phyloP scores from a whole-genome alignment of 2,329 filamentous ascomycete genomes.

The Celoporthe dispersa region DNA sequence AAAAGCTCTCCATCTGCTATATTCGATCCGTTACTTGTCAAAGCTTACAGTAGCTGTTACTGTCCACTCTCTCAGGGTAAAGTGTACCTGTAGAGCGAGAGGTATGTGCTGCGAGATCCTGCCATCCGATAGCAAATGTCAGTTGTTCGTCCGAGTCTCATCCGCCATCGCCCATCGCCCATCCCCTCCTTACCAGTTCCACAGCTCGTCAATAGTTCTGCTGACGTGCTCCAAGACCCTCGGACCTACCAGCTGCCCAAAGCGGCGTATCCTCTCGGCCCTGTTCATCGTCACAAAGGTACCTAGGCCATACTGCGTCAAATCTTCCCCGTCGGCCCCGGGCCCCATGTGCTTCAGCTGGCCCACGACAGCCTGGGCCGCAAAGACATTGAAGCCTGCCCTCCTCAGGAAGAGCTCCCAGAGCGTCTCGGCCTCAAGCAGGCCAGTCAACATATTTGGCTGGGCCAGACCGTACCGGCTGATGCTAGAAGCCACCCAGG shows the following conservation, averaged over 20 bases:
- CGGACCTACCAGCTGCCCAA: constrained; percentile 58
- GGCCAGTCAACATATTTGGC: constrained; percentile 32
- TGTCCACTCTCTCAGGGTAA: not conserved
- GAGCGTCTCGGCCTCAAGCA: constrained; percentile 62
- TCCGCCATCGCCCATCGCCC: not conserved
- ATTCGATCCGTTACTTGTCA: not conserved
- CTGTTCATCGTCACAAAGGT: constrained; percentile 61
- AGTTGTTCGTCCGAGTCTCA: not conserved
- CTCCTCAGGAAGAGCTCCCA: constrained; percentile 72
- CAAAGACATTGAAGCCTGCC: constrained; percentile 71
- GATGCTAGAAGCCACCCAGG: constrained; percentile 60
- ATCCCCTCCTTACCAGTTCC: constrained; percentile 42
- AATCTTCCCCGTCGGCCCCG: constrained; percentile 17
- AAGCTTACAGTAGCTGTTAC: not conserved
- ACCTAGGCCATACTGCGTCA: constrained; percentile 48
- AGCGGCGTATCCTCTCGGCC: constrained; percentile 52
- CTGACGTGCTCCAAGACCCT: constrained; percentile 58
- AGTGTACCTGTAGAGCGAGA: not conserved
- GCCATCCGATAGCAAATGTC: not conserved
- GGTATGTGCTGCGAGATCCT: not conserved
- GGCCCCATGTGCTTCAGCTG: constrained; percentile 45
- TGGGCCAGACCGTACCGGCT: constrained; percentile 47
- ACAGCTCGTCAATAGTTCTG: constrained; percentile 53
- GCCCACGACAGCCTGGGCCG: constrained; percentile 67
- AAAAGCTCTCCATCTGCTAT: not conserved